These are phyloP conservation scores for Gentiana dahurica DNA, from an alignment of 257 asterid genomes.

Conservation along the genomic window DNA sequence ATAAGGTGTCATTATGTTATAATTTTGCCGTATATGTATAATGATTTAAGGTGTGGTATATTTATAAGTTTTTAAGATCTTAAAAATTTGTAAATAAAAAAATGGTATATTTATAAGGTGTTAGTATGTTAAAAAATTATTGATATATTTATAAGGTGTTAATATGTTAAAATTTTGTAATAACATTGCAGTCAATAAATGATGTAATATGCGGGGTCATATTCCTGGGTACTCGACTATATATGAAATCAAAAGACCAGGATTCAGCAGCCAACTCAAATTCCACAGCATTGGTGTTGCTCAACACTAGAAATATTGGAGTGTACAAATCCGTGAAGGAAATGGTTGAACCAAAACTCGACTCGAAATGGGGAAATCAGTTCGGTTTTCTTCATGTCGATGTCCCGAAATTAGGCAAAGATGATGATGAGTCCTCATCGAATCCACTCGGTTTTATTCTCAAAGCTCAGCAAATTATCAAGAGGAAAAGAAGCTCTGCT, in stretches of 20 bases:
- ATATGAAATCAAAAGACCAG: conserved; percentile 21
- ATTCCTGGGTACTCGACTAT: conserved; percentile 38
- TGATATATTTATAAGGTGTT: too few species aligned
- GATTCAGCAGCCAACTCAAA: conserved; percentile 24
- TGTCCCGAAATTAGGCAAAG: conserved; percentile 24
- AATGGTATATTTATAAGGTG: too few species aligned
- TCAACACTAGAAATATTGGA: conserved; percentile 46
- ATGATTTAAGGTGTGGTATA: too few species aligned
- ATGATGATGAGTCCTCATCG: conserved; percentile 1
- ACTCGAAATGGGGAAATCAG: conserved; percentile 61
- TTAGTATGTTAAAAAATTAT: too few species aligned
- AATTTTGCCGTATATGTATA: too few species aligned
- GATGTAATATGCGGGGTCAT: conserved; percentile 60
- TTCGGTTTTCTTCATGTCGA: conserved; percentile 46
- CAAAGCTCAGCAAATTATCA: conserved; percentile 32
- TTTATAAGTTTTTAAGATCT: too few species aligned
- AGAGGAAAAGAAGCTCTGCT: conserved; percentile 46
- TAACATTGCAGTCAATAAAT: conserved; percentile 38
- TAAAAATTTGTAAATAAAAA: too few species aligned
- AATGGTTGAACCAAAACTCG: conserved; percentile 44
- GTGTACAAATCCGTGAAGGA: conserved; percentile 60
- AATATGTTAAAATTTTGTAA: too few species aligned
- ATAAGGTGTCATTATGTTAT: too few species aligned
- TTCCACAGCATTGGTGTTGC: conserved; percentile 38
- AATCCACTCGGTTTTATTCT: conserved; percentile 37